Conservation (phyloP, 2,329 filamentous ascomycete species). For the Penicillium frequentans region DNA sequence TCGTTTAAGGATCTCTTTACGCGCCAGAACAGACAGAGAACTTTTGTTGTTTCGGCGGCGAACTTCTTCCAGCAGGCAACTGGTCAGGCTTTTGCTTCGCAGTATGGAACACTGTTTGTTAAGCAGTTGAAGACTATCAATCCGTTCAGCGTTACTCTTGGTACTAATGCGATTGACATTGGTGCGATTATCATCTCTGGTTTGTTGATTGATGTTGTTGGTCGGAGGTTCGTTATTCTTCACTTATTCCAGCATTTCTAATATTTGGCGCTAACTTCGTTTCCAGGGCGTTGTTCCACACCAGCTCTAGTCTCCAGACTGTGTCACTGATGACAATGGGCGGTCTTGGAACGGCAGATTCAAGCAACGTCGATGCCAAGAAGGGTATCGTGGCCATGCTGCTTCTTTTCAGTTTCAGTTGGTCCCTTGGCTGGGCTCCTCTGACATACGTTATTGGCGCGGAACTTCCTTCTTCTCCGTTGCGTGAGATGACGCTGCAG, state of each 20-base stretch:
- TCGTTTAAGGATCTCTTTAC: slow-evolving; percentile 18
- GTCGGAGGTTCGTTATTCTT: slow-evolving; percentile 5
- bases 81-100: slow-evolving; percentile 11
- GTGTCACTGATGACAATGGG: slow-evolving; percentile 38
- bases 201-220: slow-evolving; percentile 22
- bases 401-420: slow-evolving; percentile 33
- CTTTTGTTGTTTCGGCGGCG: slow-evolving; percentile 7
- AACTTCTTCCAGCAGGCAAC: slow-evolving; percentile 18
- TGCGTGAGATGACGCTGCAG: slow-evolving; percentile 21
- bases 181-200: slow-evolving; percentile 14
- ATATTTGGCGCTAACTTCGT: neutral
- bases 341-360: slow-evolving; percentile 33
- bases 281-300: slow-evolving; percentile 6
- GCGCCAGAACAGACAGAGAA: slow-evolving; percentile 10
- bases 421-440: slow-evolving; percentile 37
- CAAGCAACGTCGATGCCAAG: slow-evolving; percentile 13
- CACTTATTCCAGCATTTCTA: fast-evolving
- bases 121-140: slow-evolving; percentile 17
- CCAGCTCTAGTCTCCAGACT: slow-evolving; percentile 30
- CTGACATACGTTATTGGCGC: slow-evolving; percentile 38
- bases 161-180: slow-evolving; percentile 8
- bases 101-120: slow-evolving; percentile 14
- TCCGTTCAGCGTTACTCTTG: slow-evolving; percentile 12
- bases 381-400: slow-evolving; percentile 32
- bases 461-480: slow-evolving; percentile 31